A percentile compares a stretch with the other conserved stretches of the same genome.
These are phyloP conservation scores for Metschnikowia matae DNA, from an alignment of 805 yeast genomes.

Conservation along the genomic window DNA sequence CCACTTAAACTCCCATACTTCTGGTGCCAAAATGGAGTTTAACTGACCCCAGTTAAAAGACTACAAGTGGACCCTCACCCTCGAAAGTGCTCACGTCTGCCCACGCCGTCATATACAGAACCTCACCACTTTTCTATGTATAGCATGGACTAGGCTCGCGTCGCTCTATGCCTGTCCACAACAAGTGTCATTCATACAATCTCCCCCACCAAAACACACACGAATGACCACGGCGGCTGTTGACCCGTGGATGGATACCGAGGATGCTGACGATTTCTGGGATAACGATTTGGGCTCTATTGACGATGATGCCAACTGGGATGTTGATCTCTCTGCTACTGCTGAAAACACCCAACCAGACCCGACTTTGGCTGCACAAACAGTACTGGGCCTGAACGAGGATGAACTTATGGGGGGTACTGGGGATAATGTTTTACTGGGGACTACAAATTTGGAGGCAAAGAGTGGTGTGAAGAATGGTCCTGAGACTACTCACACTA, in stretches of 20 bases:
- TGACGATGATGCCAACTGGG: slow-evolving; percentile 5
- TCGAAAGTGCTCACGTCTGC: not conserved
- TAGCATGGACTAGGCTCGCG: not conserved
- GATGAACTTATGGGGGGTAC: not conserved
- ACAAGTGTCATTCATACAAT: not conserved
- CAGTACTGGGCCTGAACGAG: not conserved
- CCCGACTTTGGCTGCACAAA: not conserved
- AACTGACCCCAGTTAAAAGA: not conserved
- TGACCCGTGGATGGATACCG: slow-evolving; percentile 5
- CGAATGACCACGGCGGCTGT: slow-evolving; percentile 1
- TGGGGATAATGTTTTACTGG: too few species aligned
- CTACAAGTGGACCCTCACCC: not conserved
- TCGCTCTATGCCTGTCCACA: not conserved
- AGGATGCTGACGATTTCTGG: slow-evolving; percentile 14
- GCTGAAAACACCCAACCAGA: not conserved
- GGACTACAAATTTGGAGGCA: too few species aligned
- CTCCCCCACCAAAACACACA: not conserved
- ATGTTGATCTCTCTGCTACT: not conserved
- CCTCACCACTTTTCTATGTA: slow-evolving; percentile 1
- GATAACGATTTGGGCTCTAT: slow-evolving; percentile 11
- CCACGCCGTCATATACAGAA: not conserved
- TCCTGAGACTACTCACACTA: too few species aligned
- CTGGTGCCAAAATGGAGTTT: not conserved
- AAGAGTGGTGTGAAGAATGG: too few species aligned
- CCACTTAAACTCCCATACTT: not conserved